These are phyloP conservation scores for Colletotrichum spaethianum DNA, from an alignment of 2,329 filamentous ascomycete species.

Conservation along the genomic window DNA sequence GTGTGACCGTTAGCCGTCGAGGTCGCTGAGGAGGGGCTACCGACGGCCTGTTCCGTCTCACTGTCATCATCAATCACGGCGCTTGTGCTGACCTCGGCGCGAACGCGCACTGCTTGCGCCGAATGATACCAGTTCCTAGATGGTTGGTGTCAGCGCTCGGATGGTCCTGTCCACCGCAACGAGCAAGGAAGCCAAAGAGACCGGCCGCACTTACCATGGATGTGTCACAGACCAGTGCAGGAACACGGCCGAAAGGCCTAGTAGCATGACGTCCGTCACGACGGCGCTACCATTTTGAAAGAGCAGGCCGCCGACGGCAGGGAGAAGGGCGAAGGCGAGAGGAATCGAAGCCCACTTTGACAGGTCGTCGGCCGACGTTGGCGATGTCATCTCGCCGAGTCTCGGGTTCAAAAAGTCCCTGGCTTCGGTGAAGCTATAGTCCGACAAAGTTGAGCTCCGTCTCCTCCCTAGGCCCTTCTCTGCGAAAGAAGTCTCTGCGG, in stretches of 20 bases:
- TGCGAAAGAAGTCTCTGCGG: constrained; percentile 48
- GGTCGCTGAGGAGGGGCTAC: constrained; percentile 29
- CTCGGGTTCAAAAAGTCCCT: constrained; percentile 76
- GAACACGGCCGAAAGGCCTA: constrained; percentile 86
- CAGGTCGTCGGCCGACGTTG: constrained; percentile 29
- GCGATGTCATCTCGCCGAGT: constrained; percentile 42
- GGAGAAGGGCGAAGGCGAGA: constrained; percentile 85
- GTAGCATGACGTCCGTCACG: constrained; percentile 86
- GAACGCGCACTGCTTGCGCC: constrained; percentile 73
- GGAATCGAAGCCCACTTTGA: constrained; percentile 86
- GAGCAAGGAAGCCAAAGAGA: background rate
- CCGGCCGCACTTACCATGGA: constrained; percentile 78
- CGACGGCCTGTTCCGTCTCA: constrained; percentile 52
- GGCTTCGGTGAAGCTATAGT: constrained; percentile 79
- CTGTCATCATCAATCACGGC: constrained; percentile 62
- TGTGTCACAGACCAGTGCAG: constrained; percentile 93
- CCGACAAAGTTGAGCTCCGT: constrained; percentile 84
- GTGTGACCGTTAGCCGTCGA: constrained; percentile 27
- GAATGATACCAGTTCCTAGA: constrained; percentile 81
- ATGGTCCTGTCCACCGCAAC: constrained; percentile 17
- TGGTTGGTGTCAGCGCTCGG: constrained; percentile 25
- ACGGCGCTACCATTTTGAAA: constrained; percentile 88
- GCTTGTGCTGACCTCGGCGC: constrained; percentile 61
- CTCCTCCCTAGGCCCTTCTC: constrained; percentile 59
- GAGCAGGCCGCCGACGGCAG: constrained; percentile 86